Evolutionary conservation across 495 filamentous ascomycete genomes (phyloP).

Genomic region (Cenococcum geophilum): DNA sequence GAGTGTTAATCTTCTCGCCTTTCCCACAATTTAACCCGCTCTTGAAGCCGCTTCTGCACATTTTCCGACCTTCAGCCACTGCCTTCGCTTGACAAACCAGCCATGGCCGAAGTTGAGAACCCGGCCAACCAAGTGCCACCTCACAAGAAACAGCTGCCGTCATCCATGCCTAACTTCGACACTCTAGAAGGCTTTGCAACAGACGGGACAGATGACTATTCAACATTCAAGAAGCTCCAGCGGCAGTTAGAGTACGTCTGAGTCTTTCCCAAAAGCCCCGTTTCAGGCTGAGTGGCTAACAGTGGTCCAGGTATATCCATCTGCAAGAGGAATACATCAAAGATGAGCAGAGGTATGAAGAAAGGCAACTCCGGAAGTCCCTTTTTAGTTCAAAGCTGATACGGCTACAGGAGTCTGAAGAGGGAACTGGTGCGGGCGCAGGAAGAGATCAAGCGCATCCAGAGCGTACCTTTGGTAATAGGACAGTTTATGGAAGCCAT

Average conservation of each 20-base stretch:
- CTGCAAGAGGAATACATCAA: slow-evolving; percentile 99
- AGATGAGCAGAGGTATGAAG: slow-evolving; percentile 84
- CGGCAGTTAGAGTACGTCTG: slow-evolving; percentile 78
- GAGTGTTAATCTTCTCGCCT: not conserved
- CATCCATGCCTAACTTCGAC: slow-evolving; percentile 84
- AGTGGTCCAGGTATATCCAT: slow-evolving; percentile 71
- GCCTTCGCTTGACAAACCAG: not conserved
- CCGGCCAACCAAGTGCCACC: slow-evolving; percentile 64
- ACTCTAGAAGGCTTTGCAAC: slow-evolving; percentile 71
- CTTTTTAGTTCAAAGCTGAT: slow-evolving; percentile 9
- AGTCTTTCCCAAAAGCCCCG: not conserved
- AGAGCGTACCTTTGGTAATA: slow-evolving; percentile 95
- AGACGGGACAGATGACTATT: slow-evolving; percentile 89
- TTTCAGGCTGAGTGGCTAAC: slow-evolving; percentile 34
- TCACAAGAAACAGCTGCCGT: slow-evolving; percentile 71
- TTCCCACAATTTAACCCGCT: not conserved
- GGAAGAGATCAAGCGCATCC: slow-evolving; percentile 99
- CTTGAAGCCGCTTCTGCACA: not conserved
- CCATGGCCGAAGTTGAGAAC: slow-evolving; percentile 83
- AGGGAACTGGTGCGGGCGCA: slow-evolving; percentile 94
- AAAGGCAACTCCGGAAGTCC: not conserved
- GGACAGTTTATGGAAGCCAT: slow-evolving; percentile 99
- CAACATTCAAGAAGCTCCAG: slow-evolving; percentile 88
- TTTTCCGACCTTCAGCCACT: not conserved
- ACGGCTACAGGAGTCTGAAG: slow-evolving; percentile 74